Evolutionary conservation across 2,329 filamentous ascomycete genomes (phyloP), one percentile per base, ranked within the genome.

Genomic region (Lachnellula occidentalis): DNA sequence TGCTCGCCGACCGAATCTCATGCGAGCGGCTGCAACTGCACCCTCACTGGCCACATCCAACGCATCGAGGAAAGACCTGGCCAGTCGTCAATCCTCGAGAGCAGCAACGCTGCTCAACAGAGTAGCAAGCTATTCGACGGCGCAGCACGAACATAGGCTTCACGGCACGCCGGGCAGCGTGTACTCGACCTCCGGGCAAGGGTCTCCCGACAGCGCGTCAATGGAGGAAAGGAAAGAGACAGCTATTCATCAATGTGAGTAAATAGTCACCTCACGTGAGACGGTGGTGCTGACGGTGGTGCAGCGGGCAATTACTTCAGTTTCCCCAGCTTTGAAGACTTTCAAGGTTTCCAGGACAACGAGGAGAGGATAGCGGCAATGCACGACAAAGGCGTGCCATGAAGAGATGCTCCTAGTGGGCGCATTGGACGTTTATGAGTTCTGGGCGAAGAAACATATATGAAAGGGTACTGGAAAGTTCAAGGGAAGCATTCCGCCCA

Each of bases 271-370:
- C 9, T 21, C 9, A 24, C n/a, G 37, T 24, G 5, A 34, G 27
- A 24, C 3, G 9, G 15, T 34, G 31, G 22, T 41, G 45, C 52
- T 58, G 45, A 66, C 54, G 42, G 36, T 14, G 22, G 19, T 41
- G 39, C 54, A 64, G 61, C 72, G 64, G 78, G 75, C 53, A 79
- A 81, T 58, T 89, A 89, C 70, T 84, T 87, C 66, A 88, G 85
- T 73, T 89, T 89, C 67, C 86, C 86, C 15, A 86, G 80, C 68
- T 88, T 88, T 69, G 86, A 89, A 64, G 78, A 82, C 57, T 88
- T 78, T 61, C 73, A 84, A 75, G 79, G 80, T 42, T 73, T 73
- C 19, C 75, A 74, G 53, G 71, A 74, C 58, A 71, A 71, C 47
- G 67, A 70, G 34, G 59, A 60, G 50, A 55, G 58, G n/a, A 54